Evolutionary conservation across 2,329 filamentous ascomycete genomes (phyloP).

Genomic region (Chaetomium sp.): DNA sequence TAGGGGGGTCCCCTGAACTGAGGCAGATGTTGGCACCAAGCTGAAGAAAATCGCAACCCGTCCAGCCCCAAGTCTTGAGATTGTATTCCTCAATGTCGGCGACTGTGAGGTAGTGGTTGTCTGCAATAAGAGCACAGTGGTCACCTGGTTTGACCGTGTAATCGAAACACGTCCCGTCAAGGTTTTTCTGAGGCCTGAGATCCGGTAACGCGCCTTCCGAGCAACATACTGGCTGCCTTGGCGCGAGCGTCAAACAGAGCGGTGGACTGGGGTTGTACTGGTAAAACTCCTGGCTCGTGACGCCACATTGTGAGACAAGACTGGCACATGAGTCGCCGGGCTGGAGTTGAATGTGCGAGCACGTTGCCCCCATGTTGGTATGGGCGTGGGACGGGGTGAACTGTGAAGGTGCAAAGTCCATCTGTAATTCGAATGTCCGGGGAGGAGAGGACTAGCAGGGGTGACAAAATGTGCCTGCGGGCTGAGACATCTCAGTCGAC

Average conservation of each 20-base stretch:
- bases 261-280: conserved; percentile 28
- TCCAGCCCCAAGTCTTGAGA: conserved; percentile 45
- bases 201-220: conserved; percentile 38
- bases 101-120: conserved; percentile 40
- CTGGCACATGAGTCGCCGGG: conserved; percentile 27
- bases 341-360: conserved; percentile 11
- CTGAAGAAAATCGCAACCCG: conserved; percentile 37
- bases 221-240: conserved; percentile 40
- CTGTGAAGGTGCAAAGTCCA: too few relatives aligned
- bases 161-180: conserved; percentile 41
- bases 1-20: conserved; percentile 42
- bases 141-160: conserved; percentile 40
- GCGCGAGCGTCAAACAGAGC: conserved; percentile 32
- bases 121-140: conserved; percentile 42
- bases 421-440: too few relatives aligned
- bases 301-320: conserved; percentile 28
- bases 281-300: conserved; percentile 27
- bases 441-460: too few relatives aligned
- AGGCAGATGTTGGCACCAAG: conserved; percentile 42
- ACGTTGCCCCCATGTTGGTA: conserved; percentile 14
- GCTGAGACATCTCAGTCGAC: too few relatives aligned
- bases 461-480: too few relatives aligned
- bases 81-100: conserved; percentile 45
- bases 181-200: conserved; percentile 38
- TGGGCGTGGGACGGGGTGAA: too few relatives aligned